Conservation (phyloP, 2,329 filamentous ascomycete species). For the Fusarium stilboides region DNA sequence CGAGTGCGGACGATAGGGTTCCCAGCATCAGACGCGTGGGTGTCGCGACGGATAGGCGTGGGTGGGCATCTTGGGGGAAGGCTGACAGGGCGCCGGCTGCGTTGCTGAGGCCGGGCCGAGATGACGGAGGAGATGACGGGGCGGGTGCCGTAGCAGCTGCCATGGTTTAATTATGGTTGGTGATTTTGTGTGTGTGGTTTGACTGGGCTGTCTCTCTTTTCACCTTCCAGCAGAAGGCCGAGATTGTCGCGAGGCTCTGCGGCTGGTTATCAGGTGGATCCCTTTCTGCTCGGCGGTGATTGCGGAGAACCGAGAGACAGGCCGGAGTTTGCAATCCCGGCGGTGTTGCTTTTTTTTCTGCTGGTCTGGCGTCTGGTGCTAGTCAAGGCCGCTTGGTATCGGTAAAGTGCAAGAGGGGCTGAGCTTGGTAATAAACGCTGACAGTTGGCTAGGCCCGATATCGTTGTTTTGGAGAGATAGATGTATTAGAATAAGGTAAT, state of each 20-base stretch:
- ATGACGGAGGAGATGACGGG: slow-evolving; percentile 25
- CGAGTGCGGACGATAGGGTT: slow-evolving; percentile 72
- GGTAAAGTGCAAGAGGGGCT: slow-evolving; percentile 40
- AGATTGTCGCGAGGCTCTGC: slow-evolving; percentile 43
- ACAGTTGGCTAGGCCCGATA: slow-evolving; percentile 29
- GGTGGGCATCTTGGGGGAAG: slow-evolving; percentile 52
- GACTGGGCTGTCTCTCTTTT: slow-evolving; percentile 3
- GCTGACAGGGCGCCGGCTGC: slow-evolving; percentile 32
- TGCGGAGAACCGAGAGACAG: slow-evolving; percentile 27
- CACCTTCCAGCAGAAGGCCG: slow-evolving; percentile 10
- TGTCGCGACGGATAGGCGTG: slow-evolving; percentile 75
- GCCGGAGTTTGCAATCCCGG: slow-evolving; percentile 37
- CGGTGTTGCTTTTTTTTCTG: slow-evolving; percentile 27
- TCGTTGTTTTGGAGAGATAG: slow-evolving; percentile 21
- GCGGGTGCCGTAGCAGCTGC: slow-evolving; percentile 12
- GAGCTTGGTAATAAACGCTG: slow-evolving; percentile 39
- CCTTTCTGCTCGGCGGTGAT: slow-evolving; percentile 20
- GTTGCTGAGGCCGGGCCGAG: slow-evolving; percentile 38
- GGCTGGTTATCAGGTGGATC: slow-evolving; percentile 39
- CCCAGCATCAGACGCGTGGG: slow-evolving; percentile 77
- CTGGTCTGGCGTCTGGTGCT: not conserved
- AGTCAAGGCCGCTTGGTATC: slow-evolving; percentile 17
- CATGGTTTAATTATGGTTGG: slow-evolving; percentile 6
- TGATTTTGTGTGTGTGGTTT: slow-evolving; percentile 1
- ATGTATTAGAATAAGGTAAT: slow-evolving; percentile 14